phyloP scores from a whole-genome alignment of 106 monocot species.

The Dendrobium chrysotoxum region DNA sequence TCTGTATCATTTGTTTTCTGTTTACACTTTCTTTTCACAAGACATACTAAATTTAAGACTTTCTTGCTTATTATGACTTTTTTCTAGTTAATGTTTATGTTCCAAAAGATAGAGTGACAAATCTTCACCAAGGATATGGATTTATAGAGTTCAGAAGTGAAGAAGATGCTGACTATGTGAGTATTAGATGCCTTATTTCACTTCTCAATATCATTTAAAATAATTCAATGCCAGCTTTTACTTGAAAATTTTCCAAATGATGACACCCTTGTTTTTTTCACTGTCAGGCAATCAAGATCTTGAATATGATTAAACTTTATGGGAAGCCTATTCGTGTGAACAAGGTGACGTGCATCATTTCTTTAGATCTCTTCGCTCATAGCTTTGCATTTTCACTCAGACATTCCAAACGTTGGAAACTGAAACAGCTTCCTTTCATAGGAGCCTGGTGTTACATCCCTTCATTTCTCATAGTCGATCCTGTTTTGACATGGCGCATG shows the following conservation, averaged over 20 bases:
- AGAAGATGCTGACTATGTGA: slow-evolving; percentile 99
- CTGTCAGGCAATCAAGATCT: slow-evolving; percentile 86
- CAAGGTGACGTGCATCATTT: slow-evolving; percentile 41
- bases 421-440: background rate
- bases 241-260: background rate
- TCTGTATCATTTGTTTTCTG: background rate
- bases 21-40: background rate
- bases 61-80: background rate
- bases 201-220: background rate
- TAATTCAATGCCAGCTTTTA: background rate
- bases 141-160: slow-evolving; percentile 95
- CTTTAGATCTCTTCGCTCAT: background rate
- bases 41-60: background rate
- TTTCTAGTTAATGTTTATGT: slow-evolving; percentile 96
- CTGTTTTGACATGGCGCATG: background rate
- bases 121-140: slow-evolving; percentile 98
- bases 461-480: background rate
- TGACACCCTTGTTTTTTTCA: background rate
- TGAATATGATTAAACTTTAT: slow-evolving; percentile 97
- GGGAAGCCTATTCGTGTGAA: slow-evolving; percentile 96
- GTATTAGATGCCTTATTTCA: slow-evolving; percentile 10
- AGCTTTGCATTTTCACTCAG: background rate
- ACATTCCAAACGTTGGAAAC: background rate
- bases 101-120: slow-evolving; percentile 98
- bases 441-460: background rate